Evolutionary conservation across 176 grass and related monocot genomes (phyloP).

Genomic region (Juncus inflexus): DNA sequence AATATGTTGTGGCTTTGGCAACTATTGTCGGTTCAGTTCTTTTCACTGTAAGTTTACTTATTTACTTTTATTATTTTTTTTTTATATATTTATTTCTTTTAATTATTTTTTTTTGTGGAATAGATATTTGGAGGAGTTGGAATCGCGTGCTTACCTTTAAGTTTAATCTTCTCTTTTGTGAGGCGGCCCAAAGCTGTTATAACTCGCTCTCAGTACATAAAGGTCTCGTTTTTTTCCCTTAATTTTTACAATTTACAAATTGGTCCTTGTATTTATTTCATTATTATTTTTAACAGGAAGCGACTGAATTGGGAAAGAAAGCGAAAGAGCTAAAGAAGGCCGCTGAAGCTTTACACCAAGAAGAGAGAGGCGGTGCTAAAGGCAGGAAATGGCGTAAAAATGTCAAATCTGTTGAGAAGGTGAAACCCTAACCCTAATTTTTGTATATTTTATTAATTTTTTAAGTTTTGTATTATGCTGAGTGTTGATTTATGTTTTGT

Average conservation of each 20-base stretch:
- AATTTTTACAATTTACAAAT: constrained; percentile 18
- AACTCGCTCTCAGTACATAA: constrained; percentile 99
- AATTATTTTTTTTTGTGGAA: constrained; percentile 21
- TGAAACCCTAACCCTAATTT: constrained; percentile 13
- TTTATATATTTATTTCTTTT: constrained; percentile 2
- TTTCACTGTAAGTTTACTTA: constrained; percentile 55
- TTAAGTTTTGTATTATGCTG: not conserved
- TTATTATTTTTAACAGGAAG: constrained; percentile 44
- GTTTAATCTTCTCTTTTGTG: constrained; percentile 85
- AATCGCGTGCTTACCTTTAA: constrained; percentile 91
- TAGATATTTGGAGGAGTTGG: constrained; percentile 99
- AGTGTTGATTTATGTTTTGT: constrained; percentile 14
- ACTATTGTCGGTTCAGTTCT: constrained; percentile 97
- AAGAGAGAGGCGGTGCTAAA: constrained; percentile 79
- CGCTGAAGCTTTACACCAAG: constrained; percentile 87
- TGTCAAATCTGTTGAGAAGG: constrained; percentile 88
- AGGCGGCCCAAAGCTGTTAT: constrained; percentile 97
- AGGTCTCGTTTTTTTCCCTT: constrained; percentile 41
- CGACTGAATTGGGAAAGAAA: constrained; percentile 95
- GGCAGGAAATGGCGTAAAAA: constrained; percentile 99
- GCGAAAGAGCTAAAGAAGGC: constrained; percentile 88
- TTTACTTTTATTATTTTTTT: not conserved
- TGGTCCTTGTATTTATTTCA: constrained; percentile 22
- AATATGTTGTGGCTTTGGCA: constrained; percentile 95
- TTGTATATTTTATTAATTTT: not conserved